These are phyloP conservation scores for Apiotrichum brassicae DNA, from an alignment of 1,284 basidiomycete genomes.

Conservation along the genomic window DNA sequence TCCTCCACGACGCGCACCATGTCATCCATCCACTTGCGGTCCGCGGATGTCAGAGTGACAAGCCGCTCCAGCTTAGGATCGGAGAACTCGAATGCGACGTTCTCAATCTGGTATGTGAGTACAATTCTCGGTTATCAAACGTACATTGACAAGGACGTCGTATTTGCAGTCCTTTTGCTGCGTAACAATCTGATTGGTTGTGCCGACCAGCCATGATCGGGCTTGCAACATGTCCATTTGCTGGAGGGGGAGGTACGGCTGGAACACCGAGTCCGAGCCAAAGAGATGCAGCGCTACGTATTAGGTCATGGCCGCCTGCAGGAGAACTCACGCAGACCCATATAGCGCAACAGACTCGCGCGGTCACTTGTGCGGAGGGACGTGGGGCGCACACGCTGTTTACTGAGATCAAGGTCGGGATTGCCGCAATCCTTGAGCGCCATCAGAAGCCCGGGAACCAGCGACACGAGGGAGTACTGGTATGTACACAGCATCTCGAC, in stretches of 20 bases:
- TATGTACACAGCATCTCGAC: slow-evolving; percentile 95
- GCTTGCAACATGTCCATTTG: slow-evolving; percentile 84
- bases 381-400: slow-evolving; percentile 60
- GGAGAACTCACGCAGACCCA: slow-evolving; percentile 77
- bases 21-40: slow-evolving; percentile 92
- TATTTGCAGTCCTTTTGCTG: slow-evolving; percentile 76
- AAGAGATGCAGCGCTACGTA: slow-evolving; percentile 53
- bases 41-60: slow-evolving; percentile 77
- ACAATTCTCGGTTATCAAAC: slow-evolving; percentile 29
- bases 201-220: slow-evolving; percentile 73
- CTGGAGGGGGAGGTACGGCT: slow-evolving; percentile 94
- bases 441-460: slow-evolving; percentile 79
- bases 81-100: slow-evolving; percentile 72
- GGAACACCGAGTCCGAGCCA: slow-evolving; percentile 90
- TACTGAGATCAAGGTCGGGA: slow-evolving; percentile 64
- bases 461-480: slow-evolving; percentile 88
- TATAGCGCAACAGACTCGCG: slow-evolving; percentile 81
- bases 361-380: slow-evolving; percentile 83
- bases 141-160: slow-evolving; percentile 83
- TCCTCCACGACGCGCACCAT: slow-evolving; percentile 73
- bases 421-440: slow-evolving; percentile 87
- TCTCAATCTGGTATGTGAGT: slow-evolving; percentile 60
- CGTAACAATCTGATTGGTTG: slow-evolving; percentile 93
- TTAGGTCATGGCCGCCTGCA: too few relatives aligned
- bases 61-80: slow-evolving; percentile 72